Base-by-base conservation (phyloP, 2,329 filamentous ascomycete species). In the Aspergillus luchuensis region DNA sequence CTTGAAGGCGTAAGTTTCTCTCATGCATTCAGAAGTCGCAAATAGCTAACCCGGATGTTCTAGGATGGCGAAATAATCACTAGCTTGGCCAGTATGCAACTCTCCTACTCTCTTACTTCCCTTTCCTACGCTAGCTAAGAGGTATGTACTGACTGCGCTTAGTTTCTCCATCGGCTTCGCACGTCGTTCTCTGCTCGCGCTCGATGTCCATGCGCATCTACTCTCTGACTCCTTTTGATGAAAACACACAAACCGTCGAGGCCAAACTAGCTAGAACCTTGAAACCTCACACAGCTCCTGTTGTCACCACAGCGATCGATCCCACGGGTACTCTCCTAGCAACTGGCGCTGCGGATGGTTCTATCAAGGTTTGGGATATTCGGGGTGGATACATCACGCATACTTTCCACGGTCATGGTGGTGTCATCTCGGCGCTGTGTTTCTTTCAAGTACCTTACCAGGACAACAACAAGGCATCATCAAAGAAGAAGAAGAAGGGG, bases 291-390 rank as follows among this genome's bases (percentile, higher is more conserved):
- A 85, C 87, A 0, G 93, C 94, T 2, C 95, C 96, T 0, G 92
- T 98, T 1, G 89, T 97, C 1, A 91, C 94, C 8, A 82, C 94
- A 13, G 88, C 91, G 1, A 87, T 95, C 63, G 95, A 99, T 74
- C 84, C 87, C 57, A 97, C 93, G 1, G 90, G 93, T 71, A 96
- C 94, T 2, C 81, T 99, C 11, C 83, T 99, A 47, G 95, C 93
- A 15, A 98, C 94, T 15, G 95, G 96, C 64, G 91, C 91, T 52
- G 93, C 95, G 3, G 95, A 99, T 73, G 95, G 95, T 23, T 87
- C 90, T 0, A 91, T 98, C 69, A 99, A 99, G 76, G 89, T 99
- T 56, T 99, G 94, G 94, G 95, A 99, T 77, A 92, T 99, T 61
- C 83, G 84, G 53, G 91, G 89, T 48, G 95, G 95, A 21, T 98